These are phyloP conservation scores for Aquilaria yunnanensis DNA, from an alignment of 345 rosid genomes.

Conservation along the genomic window DNA sequence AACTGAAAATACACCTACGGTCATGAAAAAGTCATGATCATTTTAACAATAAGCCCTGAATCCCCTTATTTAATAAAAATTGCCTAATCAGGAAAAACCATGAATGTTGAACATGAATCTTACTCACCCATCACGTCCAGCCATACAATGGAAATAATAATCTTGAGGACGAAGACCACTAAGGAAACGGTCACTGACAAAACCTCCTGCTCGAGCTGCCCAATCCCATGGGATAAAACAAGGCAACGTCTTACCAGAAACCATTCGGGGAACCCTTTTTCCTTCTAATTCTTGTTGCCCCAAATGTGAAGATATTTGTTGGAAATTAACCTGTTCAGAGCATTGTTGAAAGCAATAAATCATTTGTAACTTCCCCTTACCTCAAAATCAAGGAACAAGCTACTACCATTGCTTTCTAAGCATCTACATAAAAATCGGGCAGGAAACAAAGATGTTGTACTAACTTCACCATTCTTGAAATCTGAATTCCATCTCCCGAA, in stretches of 20 bases:
- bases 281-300: conserved; percentile 99
- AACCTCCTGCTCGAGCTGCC: conserved; percentile 97
- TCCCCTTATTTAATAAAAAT: too few relatives aligned
- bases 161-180: conserved; percentile 99
- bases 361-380: too few relatives aligned
- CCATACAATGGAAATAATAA: conserved; percentile 99
- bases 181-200: conserved; percentile 89
- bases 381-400: too few relatives aligned
- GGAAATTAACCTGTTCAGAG: conserved; percentile 86
- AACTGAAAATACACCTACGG: too few relatives aligned
- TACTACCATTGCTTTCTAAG: too few relatives aligned
- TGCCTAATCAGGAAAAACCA: too few relatives aligned
- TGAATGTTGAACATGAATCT: background rate
- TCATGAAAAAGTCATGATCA: too few relatives aligned
- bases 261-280: conserved; percentile 96
- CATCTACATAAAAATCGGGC: too few relatives aligned
- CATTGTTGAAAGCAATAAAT: background rate
- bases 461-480: too few relatives aligned
- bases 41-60: too few relatives aligned
- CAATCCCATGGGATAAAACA: conserved; percentile 98
- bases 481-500: too few relatives aligned
- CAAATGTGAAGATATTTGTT: conserved; percentile 92
- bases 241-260: conserved; percentile 97
- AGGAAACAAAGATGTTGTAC: too few relatives aligned
- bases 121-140: conserved; percentile 97